phyloP scores from a whole-genome alignment of 2,329 filamentous ascomycete genomes.

The Diaporthe ampelina region DNA sequence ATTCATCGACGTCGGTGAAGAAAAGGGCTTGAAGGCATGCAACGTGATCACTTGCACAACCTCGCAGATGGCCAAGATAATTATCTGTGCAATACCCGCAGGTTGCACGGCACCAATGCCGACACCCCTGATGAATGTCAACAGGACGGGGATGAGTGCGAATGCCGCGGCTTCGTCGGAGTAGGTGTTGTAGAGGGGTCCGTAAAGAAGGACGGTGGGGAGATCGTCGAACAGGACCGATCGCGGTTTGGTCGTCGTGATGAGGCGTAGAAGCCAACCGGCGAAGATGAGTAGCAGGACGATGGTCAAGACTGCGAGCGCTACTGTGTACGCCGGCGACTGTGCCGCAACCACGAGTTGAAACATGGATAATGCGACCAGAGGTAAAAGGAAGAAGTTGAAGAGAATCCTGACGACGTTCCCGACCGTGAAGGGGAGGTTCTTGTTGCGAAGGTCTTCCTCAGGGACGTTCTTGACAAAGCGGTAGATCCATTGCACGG shows the following conservation, averaged over 20 bases:
- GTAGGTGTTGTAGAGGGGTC: constrained; percentile 97
- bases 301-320: constrained; percentile 81
- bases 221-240: constrained; percentile 94
- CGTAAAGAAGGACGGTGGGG: constrained; percentile 88
- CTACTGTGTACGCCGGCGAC: constrained; percentile 80
- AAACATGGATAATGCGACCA: constrained; percentile 89
- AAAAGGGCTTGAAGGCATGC: constrained; percentile 91
- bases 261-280: constrained; percentile 84
- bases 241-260: constrained; percentile 84
- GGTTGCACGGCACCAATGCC: constrained; percentile 94
- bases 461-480: constrained; percentile 79
- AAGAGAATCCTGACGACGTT: constrained; percentile 88
- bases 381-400: constrained; percentile 91
- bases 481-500: constrained; percentile 81
- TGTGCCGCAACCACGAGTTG: constrained; percentile 83
- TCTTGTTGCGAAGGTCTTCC: constrained; percentile 91
- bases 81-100: constrained; percentile 92
- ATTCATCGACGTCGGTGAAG: constrained; percentile 96
- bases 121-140: constrained; percentile 89
- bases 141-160: constrained; percentile 85
- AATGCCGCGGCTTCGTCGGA: constrained; percentile 93
- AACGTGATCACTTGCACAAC: constrained; percentile 90
- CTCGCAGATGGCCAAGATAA: constrained; percentile 93
- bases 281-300: constrained; percentile 80
- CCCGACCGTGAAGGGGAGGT: constrained; percentile 86